Evolutionary conservation across 306 rosid species (phyloP).

Genomic region (Lagenaria siceraria): DNA sequence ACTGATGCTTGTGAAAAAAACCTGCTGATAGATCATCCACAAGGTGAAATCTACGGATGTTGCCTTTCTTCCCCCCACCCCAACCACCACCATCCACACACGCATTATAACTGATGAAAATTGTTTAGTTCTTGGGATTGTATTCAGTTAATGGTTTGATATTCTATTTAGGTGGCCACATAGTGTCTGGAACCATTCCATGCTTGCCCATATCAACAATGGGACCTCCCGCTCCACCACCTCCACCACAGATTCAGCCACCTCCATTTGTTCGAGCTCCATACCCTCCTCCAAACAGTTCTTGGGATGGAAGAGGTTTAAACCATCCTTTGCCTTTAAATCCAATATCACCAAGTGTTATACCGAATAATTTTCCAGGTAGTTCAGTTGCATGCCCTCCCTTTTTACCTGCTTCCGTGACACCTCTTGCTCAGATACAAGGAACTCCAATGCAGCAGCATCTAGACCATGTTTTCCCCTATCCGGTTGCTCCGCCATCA

Average conservation of each 20-base stretch:
- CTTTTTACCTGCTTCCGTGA: conserved; percentile 72
- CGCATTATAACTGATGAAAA: background rate
- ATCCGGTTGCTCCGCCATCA: conserved; percentile 42
- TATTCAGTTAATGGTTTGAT: background rate
- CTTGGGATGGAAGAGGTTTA: conserved; percentile 67
- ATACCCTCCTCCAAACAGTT: conserved; percentile 60
- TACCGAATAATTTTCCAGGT: conserved; percentile 43
- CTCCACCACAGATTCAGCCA: conserved; percentile 61
- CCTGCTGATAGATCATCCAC: conserved; percentile 44
- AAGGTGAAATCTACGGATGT: conserved; percentile 29
- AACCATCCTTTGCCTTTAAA: conserved; percentile 48
- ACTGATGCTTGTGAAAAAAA: conserved; percentile 45
- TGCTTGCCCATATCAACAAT: conserved; percentile 33
- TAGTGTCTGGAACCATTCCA: conserved; percentile 42
- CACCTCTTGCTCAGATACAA: conserved; percentile 71
- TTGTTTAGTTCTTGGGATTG: conserved; percentile 12
- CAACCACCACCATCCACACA: background rate
- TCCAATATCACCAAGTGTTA: conserved; percentile 39
- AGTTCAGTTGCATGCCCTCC: conserved; percentile 59
- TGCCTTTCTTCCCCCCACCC: too few species aligned
- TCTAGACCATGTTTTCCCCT: conserved; percentile 45
- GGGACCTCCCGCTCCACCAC: conserved; percentile 64
- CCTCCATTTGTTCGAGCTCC: conserved; percentile 50
- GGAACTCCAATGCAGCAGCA: conserved; percentile 55
- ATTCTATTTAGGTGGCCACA: conserved; percentile 11